Evolutionary conservation across 257 asterid genomes (phyloP), one percentile per base, ranked within the genome.

Genomic region (Salvia hispanica): DNA sequence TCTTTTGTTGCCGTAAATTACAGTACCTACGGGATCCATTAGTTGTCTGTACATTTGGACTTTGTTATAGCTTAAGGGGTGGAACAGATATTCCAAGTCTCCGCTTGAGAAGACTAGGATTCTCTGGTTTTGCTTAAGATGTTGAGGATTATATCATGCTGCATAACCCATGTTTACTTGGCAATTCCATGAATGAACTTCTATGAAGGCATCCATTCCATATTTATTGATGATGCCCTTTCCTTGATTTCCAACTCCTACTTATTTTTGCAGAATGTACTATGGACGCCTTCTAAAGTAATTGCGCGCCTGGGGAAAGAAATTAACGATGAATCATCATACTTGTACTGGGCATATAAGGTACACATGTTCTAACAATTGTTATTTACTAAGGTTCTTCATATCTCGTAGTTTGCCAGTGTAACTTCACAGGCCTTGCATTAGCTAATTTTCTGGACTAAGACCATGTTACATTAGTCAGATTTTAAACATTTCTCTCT

Each of bases 281-380:
- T 83, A 57, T 90, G 96, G 97, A 90, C 97, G 21, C 99, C 99
- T 47, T 90, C 99, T 53, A 85, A 84, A 81, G 94, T 93, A 64
- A 93, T 90, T 77, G 82, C 97, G 64, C 95, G 95, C 13, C 82
- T 93, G 58, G 96, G 95, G 60, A 84, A 85, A 80, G 97, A 90
- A 82, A 86, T 93, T 58, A 83, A 90, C 39, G 71, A 93, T 61
- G 91, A 88, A 74, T 77, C 85, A 57, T 93, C 99, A 10, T 93
- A 93, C 78, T 79, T 93, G 64, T 90, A 90, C 77, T 90, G 95
- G 99, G 97, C 99, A 39, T 79, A 82, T 77, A 88, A 86, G 96
- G 99, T 84, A 80, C 54, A 33, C 57, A 16, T 61, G 45, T 60
- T 72, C 48, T 43, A 64, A 54, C 65, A 59, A 52, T 25, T 13